Evolutionary conservation across 176 grass and related monocot species (phyloP).

Genomic region (Aegilops longissima): DNA sequence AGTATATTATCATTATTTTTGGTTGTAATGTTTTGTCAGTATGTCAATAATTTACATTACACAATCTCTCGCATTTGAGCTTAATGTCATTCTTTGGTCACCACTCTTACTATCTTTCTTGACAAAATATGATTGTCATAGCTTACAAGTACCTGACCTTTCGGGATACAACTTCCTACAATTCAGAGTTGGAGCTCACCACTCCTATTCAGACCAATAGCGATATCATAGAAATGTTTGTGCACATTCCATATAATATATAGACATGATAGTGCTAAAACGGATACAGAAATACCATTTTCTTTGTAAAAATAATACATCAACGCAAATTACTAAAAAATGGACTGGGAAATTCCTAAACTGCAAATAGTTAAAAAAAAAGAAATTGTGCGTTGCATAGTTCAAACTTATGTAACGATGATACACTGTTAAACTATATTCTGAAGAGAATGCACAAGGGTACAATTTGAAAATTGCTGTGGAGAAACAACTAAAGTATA

Average conservation of each 20-base stretch:
- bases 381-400: not conserved
- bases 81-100: conserved; percentile 24
- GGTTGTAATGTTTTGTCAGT: conserved; percentile 31
- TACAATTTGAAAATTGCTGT: not conserved
- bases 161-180: conserved; percentile 2
- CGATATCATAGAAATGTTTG: not conserved
- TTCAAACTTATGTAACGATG: not conserved
- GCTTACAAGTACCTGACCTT: not conserved
- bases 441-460: conserved; percentile 7
- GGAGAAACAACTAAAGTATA: conserved; percentile 28
- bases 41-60: conserved; percentile 42
- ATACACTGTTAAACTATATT: not conserved
- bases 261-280: not conserved
- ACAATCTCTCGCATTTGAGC: conserved; percentile 8
- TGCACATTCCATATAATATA: not conserved
- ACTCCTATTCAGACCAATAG: not conserved
- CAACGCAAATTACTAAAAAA: not conserved
- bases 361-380: not conserved
- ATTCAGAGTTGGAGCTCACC: not conserved
- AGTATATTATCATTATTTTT: conserved; percentile 35
- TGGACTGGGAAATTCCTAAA: not conserved
- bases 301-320: not conserved
- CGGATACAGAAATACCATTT: not conserved
- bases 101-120: not conserved
- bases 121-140: conserved; percentile 5